Percentiles rank a stretch among this genome's conserved stretches.
Evolutionary conservation across 2,329 filamentous ascomycete species (phyloP).

Genomic region (Alternaria solani): DNA sequence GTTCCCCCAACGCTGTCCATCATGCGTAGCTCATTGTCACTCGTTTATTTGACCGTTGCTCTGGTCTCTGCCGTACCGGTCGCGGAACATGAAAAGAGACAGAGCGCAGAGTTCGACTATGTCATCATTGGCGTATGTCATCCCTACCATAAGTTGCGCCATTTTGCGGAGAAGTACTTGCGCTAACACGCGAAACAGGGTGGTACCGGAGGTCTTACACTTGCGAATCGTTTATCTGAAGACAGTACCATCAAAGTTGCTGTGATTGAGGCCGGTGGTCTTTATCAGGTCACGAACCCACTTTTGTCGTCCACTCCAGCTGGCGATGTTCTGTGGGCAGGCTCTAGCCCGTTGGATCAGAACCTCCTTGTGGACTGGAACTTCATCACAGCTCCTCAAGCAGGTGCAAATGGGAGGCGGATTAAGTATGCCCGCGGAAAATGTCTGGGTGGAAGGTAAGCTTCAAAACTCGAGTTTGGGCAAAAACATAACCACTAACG

Average conservation of each 20-base stretch:
- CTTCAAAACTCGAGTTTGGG: neutral
- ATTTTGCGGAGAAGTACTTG: neutral
- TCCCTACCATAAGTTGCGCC: neutral
- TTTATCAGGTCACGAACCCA: constrained; percentile 29
- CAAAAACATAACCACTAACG: neutral
- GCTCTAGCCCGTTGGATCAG: constrained; percentile 27
- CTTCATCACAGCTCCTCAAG: constrained; percentile 40
- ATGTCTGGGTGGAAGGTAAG: constrained; percentile 37
- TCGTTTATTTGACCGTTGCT: neutral
- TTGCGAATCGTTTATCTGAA: constrained; percentile 4
- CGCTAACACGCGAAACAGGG: neutral
- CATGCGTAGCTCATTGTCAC: constrained; percentile 15
- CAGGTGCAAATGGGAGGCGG: constrained; percentile 20
- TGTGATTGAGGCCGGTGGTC: constrained; percentile 33
- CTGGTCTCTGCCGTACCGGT: constrained; percentile 7
- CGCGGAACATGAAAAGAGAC: constrained; percentile 4
- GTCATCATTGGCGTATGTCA: constrained; percentile 24
- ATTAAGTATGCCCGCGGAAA: constrained; percentile 44
- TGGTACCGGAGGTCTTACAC: constrained; percentile 5
- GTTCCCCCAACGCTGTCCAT: neutral
- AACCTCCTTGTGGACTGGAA: constrained; percentile 41
- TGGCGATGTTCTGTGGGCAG: constrained; percentile 30
- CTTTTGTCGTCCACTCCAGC: constrained; percentile 23
- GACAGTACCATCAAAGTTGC: constrained; percentile 20
- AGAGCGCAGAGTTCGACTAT: constrained; percentile 26